Base-by-base conservation (phyloP, 176 grass and related monocot species). In the Tuctoria greenei region DNA sequence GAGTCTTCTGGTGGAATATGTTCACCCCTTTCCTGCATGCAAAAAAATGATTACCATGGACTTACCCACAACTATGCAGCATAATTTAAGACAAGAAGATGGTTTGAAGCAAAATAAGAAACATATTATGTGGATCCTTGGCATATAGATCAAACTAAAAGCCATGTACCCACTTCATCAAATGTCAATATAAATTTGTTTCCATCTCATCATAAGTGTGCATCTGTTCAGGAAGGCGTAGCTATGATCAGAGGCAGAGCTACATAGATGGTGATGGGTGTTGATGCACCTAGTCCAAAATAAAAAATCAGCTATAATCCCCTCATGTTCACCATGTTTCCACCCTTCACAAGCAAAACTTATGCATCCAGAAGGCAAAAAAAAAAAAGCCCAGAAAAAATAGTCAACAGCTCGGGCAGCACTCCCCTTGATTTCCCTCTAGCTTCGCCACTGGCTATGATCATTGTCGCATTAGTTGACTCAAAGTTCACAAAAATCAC, bases 1-100 rank as follows among this genome's bases (percentile, higher is more conserved):
- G 92, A 99, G 47, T 99, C 95, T 88, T 99, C 95, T 9, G 87
- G 82, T 74, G 95, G 95, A 91, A 99, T 86, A 64, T 92, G 83
- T 66, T 99, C 95, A 82, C 95, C 91, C 83, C 95, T 95, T 89
- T 99, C 95, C 95, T 99, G 85, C 20, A 92, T 65, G 66, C 51
- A 74, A 84, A 17, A 39, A 47, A 57, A 81, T 14, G 36, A 42
- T 20, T 16, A 40, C 79, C n/a, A 15, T 7, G 40, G 54, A 64
- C 61, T 55, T 69, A 31, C 21, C 39, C 2, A 41, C 5, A 38
- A 14, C 61, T 73, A 62, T 24, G 37, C 28, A 54, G 26, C 64
- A 20, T 71, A 12, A 73, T 14, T 61, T 40, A 56, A 37, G 28
- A 47, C 4, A 61, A 74, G 20, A 64, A 20, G 39, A 64, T 9